Evolutionary conservation across 2,329 filamentous ascomycete genomes (phyloP).

Genomic region (Chaetomiaceae sp.): DNA sequence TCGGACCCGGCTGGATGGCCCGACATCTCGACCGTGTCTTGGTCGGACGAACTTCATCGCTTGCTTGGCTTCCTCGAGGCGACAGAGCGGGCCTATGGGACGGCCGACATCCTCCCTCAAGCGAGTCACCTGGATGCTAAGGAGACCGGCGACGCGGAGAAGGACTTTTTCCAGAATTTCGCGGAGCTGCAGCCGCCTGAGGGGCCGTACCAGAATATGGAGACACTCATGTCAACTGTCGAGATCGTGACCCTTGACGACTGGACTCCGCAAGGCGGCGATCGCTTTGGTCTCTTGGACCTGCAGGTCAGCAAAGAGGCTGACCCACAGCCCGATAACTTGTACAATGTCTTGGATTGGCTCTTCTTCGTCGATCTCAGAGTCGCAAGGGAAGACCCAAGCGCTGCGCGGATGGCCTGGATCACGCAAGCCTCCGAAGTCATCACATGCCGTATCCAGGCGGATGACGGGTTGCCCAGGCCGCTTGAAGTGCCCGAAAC

Average conservation of each 20-base stretch:
- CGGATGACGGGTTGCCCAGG: conserved; percentile 12
- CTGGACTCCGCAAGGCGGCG: not conserved
- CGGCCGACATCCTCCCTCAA: conserved; percentile 43
- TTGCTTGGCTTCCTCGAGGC: conserved; percentile 59
- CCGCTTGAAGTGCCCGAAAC: conserved; percentile 25
- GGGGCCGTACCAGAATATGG: not conserved
- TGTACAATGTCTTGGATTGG: conserved; percentile 23
- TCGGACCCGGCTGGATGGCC: conserved; percentile 25
- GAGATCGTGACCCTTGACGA: conserved; percentile 12
- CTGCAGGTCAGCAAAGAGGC: conserved; percentile 12
- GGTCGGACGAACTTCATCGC: conserved; percentile 53
- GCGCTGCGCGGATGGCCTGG: conserved; percentile 17
- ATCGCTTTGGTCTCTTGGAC: conserved; percentile 21
- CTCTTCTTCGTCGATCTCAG: conserved; percentile 21
- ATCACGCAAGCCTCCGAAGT: conserved; percentile 21
- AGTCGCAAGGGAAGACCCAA: conserved; percentile 11
- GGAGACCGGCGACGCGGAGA: conserved; percentile 35
- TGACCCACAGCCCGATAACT: conserved; percentile 6
- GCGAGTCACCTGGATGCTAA: conserved; percentile 32
- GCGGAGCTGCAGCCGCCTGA: conserved; percentile 18
- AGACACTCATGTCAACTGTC: conserved; percentile 13
- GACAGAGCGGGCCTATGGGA: conserved; percentile 57
- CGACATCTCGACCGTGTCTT: conserved; percentile 34
- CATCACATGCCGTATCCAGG: conserved; percentile 20
- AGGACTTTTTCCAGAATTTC: conserved; percentile 43